A percentile compares a stretch with the other conserved stretches of the same genome.
Conservation (phyloP, 768 basidiomycete genomes). For the Tylopilus subfusipes region DNA sequence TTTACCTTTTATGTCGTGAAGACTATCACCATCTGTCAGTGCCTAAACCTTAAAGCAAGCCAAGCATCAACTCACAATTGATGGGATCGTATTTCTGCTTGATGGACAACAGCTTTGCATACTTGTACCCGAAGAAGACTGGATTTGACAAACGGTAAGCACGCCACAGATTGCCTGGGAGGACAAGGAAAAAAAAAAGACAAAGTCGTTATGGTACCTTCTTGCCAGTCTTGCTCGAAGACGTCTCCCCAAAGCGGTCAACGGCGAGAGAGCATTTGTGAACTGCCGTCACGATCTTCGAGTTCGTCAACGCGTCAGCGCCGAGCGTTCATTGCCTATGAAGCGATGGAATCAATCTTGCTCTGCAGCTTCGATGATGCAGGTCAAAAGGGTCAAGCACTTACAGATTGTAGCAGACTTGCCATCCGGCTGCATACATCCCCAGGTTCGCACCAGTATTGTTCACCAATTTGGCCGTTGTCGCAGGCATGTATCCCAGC, state of each 20-base stretch:
- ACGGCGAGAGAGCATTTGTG: conserved; percentile 6
- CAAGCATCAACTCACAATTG: conserved; percentile 11
- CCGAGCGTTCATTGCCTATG: conserved; percentile 15
- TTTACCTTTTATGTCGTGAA: conserved; percentile 20
- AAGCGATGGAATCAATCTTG: background rate
- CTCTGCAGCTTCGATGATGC: background rate
- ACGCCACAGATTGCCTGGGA: background rate
- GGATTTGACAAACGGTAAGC: background rate
- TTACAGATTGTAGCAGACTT: conserved; percentile 12
- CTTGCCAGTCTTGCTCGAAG: conserved; percentile 20
- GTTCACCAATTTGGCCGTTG: background rate
- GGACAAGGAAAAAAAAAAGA: background rate
- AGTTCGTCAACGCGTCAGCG: background rate
- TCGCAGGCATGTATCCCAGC: conserved; percentile 9
- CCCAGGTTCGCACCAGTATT: conserved; percentile 16
- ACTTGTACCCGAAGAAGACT: conserved; percentile 25
- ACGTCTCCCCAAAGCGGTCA: conserved; percentile 14
- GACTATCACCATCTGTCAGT: conserved; percentile 3
- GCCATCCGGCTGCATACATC: conserved; percentile 12
- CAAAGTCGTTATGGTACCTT: background rate
- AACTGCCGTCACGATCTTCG: conserved; percentile 5
- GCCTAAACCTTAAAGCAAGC: background rate
- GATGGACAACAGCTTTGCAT: conserved; percentile 11
- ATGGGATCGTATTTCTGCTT: conserved; percentile 22
- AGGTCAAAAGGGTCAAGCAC: background rate